These are phyloP conservation scores for Trichoderma pleuroti DNA, from an alignment of 2,329 filamentous ascomycete species.

Conservation along the genomic window DNA sequence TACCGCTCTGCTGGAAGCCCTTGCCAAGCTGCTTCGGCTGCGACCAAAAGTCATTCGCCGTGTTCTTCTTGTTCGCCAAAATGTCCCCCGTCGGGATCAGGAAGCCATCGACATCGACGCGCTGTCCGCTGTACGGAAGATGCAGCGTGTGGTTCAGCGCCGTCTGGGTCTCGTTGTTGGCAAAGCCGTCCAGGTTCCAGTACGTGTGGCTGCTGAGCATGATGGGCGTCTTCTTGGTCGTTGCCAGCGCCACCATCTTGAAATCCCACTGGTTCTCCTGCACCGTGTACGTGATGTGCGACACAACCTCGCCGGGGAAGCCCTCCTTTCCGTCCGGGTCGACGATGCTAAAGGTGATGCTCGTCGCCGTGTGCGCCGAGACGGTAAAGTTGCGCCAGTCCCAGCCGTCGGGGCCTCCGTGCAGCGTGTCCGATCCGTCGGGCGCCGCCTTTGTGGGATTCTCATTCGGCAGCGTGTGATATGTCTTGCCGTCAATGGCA, in stretches of 20 bases:
- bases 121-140: slow-evolving; percentile 68
- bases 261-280: slow-evolving; percentile 65
- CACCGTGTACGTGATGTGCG: slow-evolving; percentile 71
- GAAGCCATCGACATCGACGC: slow-evolving; percentile 66
- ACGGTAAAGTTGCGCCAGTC: slow-evolving; percentile 77
- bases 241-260: slow-evolving; percentile 66
- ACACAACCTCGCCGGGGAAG: slow-evolving; percentile 74
- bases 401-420: slow-evolving; percentile 69
- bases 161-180: slow-evolving; percentile 64
- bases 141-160: slow-evolving; percentile 69
- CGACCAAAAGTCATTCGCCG: slow-evolving; percentile 80
- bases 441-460: slow-evolving; percentile 50
- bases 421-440: slow-evolving; percentile 60
- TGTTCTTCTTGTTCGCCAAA: slow-evolving; percentile 61
- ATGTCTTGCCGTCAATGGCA: slow-evolving; percentile 59
- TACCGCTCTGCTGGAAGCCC: slow-evolving; percentile 58
- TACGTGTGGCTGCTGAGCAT: slow-evolving; percentile 75
- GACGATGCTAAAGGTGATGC: slow-evolving; percentile 71
- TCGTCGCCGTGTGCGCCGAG: slow-evolving; percentile 60
- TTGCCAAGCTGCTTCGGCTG: slow-evolving; percentile 74
- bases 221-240: slow-evolving; percentile 74
- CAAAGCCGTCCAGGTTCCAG: slow-evolving; percentile 80
- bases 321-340: slow-evolving; percentile 71
- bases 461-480: slow-evolving; percentile 61
- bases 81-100: slow-evolving; percentile 75